Evolutionary conservation across 1,139 yeast genomes (phyloP), one percentile per base, ranked within the genome.

Genomic region (Blastobotrys elegans): DNA sequence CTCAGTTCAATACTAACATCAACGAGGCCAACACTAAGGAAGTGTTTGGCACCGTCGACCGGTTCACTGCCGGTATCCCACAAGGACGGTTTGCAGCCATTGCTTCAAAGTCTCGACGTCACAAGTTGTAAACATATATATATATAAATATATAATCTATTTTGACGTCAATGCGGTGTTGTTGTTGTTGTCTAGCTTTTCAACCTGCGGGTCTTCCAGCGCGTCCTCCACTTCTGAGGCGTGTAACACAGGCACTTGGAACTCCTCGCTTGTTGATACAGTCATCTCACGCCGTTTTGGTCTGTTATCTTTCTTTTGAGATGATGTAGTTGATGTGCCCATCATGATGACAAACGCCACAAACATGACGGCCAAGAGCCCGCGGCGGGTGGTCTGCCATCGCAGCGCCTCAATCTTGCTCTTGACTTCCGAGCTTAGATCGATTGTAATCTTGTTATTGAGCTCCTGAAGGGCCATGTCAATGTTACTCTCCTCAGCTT

Each of bases 381-480:
- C 97, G 66, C 95, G 79, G 50, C 97, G 74, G 4, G 97, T 89
- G 40, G 92, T 80, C 63, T 88, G 90, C 98, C 98, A 92, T 59
- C 97, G 73, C 53, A 90, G 73, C 52, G 83, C 80, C 65, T 92
- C 98, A 52, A 89, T 85, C 51, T 88, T 95, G 0, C 92, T 82
- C 62, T 88, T 80, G 66, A 89, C 77, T 17, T 86, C 92, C 34
- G 95, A 82, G 51, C 82, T 80, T 56, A 92, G 75, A 56, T 85
- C 88, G 5, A 95, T 86, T 20, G 88, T 79, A 50, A 92, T 90
- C 58, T 87, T 82, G 66, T 89, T 90, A 56, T 86, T 84, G 42
- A 94, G 76, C 60, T 87, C 96, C 61, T 88, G 95, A 48, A 89
- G 80, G 55, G 78, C 75, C 54, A 87, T 70, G 58, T 83, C 82